Percentiles rank a stretch among this genome's conserved stretches.
phyloP scores from a whole-genome alignment of 1,284 basidiomycete genomes.

The Trametes hirsuta region DNA sequence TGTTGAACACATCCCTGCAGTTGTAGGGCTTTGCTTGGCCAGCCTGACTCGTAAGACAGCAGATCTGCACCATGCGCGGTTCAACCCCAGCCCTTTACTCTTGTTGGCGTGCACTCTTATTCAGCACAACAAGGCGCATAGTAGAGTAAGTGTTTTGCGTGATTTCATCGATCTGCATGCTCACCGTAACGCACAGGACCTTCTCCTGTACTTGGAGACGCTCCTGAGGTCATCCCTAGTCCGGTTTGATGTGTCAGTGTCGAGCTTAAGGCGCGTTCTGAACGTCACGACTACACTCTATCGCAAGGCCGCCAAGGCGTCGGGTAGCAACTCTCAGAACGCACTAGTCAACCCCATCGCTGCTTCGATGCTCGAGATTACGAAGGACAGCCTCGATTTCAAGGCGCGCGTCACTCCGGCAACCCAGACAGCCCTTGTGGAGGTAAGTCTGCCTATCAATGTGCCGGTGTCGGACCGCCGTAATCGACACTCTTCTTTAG shows the following conservation, averaged over 20 bases:
- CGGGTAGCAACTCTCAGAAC: slow-evolving; percentile 30
- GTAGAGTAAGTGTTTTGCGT: slow-evolving; percentile 47
- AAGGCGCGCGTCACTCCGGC: slow-evolving; percentile 54
- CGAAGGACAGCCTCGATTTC: slow-evolving; percentile 55
- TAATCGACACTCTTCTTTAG: slow-evolving; percentile 10
- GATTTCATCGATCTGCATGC: not conserved
- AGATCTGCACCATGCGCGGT: slow-evolving; percentile 48
- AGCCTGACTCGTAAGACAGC: slow-evolving; percentile 56
- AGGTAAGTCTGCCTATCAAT: slow-evolving; percentile 40
- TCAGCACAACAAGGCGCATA: slow-evolving; percentile 61
- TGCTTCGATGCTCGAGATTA: slow-evolving; percentile 55
- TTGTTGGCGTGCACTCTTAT: slow-evolving; percentile 53
- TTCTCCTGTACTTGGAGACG: slow-evolving; percentile 59
- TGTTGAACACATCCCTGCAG: slow-evolving; percentile 36
- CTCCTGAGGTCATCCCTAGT: slow-evolving; percentile 55
- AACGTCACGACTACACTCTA: slow-evolving; percentile 51
- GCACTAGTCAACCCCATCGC: slow-evolving; percentile 44
- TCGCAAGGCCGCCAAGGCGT: slow-evolving; percentile 26
- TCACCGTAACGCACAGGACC: slow-evolving; percentile 46
- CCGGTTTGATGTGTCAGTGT: slow-evolving; percentile 50
- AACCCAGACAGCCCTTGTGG: slow-evolving; percentile 53
- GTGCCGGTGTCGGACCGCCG: not conserved
- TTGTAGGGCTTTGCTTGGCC: slow-evolving; percentile 56
- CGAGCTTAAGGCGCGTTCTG: slow-evolving; percentile 53
- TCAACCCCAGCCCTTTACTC: slow-evolving; percentile 61